Evolutionary conservation across 768 basidiomycete species (phyloP), one percentile per base, ranked within the genome.

Genomic region (Trametes meyenii): DNA sequence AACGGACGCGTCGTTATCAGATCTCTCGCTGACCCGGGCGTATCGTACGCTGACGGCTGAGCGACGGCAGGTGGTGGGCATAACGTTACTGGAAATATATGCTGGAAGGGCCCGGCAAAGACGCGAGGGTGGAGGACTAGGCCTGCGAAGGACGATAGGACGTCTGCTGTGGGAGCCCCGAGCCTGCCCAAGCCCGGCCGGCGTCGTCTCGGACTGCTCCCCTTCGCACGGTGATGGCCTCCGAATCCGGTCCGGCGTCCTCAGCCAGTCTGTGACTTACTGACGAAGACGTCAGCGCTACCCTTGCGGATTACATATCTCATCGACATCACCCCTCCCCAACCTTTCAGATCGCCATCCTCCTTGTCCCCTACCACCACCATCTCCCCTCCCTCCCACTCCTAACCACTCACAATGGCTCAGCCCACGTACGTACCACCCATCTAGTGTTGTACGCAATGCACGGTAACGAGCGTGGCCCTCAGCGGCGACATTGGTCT

Each of bases 401-500:
- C 70, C 69, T 69, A 66, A 74, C 67, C 73, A 67, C 52, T 50
- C 56, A 64, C 71, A 67, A 82, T 80, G 78, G 74, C 81, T 72
- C 69, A 73, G 69, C 75, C 82, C 69, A 77, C 72, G 84, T 85
- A 76, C 66, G 86, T 84, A 63, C 72, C 72, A 2, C 45, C 57
- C 61, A 36, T 42, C 7, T 17, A 45, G 36, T 55, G 13, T 38
- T 46, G 49, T 14, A 0, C 24, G 21, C 75, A 74, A 66, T 39
- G 11, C 54, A n/a, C 5, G n/a, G 67, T 73, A 11, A 74, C 68
- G 65, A 53, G 62, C 58, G 59, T 60, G 29, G 29, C 33, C 40
- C 46, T 44, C 72, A 96, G 94, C 73, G 94, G 93, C 79, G 96
- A 98, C 79, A 95, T 97, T 78, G 95, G 95, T 76, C 92, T 97